A percentile compares a stretch with the other conserved stretches of the same genome.
Conservation (phyloP, 495 filamentous ascomycete genomes). For the Viridothelium virens region DNA sequence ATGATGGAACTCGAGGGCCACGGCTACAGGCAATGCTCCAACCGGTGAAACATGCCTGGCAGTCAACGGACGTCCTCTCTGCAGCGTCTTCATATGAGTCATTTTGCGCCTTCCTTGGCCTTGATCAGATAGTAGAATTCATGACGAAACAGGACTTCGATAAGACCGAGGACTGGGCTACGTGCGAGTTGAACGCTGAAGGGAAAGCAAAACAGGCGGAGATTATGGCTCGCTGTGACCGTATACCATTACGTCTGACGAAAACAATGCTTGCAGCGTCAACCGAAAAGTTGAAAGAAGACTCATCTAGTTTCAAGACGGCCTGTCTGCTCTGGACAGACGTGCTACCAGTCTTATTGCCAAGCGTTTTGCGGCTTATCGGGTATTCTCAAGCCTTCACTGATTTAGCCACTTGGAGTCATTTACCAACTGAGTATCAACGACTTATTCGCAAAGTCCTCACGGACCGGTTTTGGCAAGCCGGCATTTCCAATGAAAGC, state of each 20-base stretch:
- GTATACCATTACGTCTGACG: conserved; percentile 72
- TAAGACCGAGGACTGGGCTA: conserved; percentile 74
- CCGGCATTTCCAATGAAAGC: conserved; percentile 88
- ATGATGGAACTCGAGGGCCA: conserved; percentile 52
- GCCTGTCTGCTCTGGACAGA: conserved; percentile 77
- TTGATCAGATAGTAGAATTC: conserved; percentile 74
- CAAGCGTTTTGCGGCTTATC: conserved; percentile 77
- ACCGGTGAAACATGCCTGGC: conserved; percentile 75
- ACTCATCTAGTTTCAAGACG: conserved; percentile 56
- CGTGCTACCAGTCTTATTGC: conserved; percentile 71
- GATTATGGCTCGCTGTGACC: conserved; percentile 57
- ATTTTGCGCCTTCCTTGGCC: conserved; percentile 71
- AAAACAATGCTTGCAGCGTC: conserved; percentile 85
- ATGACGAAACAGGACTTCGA: conserved; percentile 64
- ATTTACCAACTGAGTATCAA: conserved; percentile 69
- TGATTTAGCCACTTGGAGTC: conserved; percentile 73
- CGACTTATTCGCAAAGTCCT: conserved; percentile 71
- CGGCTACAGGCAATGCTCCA: conserved; percentile 66
- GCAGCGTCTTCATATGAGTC: conserved; percentile 66
- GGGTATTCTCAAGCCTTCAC: conserved; percentile 92
- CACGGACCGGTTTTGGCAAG: conserved; percentile 97
- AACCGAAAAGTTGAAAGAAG: conserved; percentile 74
- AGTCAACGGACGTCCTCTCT: conserved; percentile 56
- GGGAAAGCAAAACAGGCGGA: conserved; percentile 69
- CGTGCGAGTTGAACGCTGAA: conserved; percentile 63